Base-by-base conservation (phyloP, 768 basidiomycete genomes). In the Gymnopilus junonius region DNA sequence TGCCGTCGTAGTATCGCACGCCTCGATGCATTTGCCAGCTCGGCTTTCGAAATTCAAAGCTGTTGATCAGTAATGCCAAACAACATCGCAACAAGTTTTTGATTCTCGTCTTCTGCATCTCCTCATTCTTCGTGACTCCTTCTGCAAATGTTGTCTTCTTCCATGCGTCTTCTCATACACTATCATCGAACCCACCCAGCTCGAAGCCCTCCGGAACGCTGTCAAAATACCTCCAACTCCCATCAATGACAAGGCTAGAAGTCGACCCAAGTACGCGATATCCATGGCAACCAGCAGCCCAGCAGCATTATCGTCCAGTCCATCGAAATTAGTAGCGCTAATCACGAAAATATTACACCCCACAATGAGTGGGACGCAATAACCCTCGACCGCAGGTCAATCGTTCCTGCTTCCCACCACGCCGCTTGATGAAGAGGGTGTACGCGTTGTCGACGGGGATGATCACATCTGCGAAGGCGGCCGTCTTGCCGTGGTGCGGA, bases 321-420 rank as follows among this genome's bases (percentile, higher is more conserved):
- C 48, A 0, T 35, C 53, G 23, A n/a, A 27, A 34, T 71, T 71
- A 8, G 55, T 67, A 14, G 67, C 75, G 4, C 63, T 62, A 11
- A 77, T 68, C 1, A 76, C 76, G 54, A 77, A 75, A 31, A 73
- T 69, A 27, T n/a, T n/a, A 65, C 68, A 70, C 11, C 62, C 54
- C 2, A 70, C 59, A 1, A 43, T 51, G 35, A 79, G 67, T 20
- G 62, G 61, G n/a, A 75, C 73, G 21, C 71, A 74, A 58, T 74
- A 77, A 10, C 64, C 60, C 32, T 76, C 69, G 4, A 72, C 69
- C 8, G 27, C 31, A 4, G 39, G 54, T 54, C 62, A 73, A 21
- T 70, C 58, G 37, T 40, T 23, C 3, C 23, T 25, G 21, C 46
- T 39, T 27, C 46, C 46, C 4, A 59, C 35, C 14, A 5, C 21